Evolutionary conservation across 148 eudicot genomes (phyloP).

Genomic region (Cornus suecica): DNA sequence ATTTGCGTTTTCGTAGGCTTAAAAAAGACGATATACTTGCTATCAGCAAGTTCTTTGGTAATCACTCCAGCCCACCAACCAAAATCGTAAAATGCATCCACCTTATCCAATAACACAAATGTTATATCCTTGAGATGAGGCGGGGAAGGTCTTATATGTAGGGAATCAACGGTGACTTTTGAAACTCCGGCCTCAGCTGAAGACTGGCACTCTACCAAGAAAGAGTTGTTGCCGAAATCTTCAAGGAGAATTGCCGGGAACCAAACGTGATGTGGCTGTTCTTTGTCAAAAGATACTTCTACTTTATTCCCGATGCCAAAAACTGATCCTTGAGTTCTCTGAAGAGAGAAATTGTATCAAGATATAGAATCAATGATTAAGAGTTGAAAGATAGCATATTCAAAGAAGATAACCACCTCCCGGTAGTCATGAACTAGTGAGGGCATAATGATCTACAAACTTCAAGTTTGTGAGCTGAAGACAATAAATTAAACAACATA

Average conservation of each 20-base stretch:
- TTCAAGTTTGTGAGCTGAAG: background rate
- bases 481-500: background rate
- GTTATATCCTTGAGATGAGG: conserved; percentile 21
- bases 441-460: background rate
- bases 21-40: conserved; percentile 35
- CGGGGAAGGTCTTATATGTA: conserved; percentile 34
- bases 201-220: conserved; percentile 22
- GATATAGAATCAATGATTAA: background rate
- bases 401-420: too few species aligned
- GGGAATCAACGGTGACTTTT: conserved; percentile 20
- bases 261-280: conserved; percentile 28
- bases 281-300: conserved; percentile 35
- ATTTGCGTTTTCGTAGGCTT: conserved; percentile 20
- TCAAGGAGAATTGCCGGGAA: conserved; percentile 33
- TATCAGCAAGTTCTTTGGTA: conserved; percentile 32
- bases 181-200: conserved; percentile 2
- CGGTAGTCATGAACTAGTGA: background rate
- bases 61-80: conserved; percentile 42
- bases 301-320: conserved; percentile 28
- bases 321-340: conserved; percentile 14
- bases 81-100: conserved; percentile 34
- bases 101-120: conserved; percentile 34
- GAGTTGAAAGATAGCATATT: background rate
- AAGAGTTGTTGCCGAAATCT: conserved; percentile 14
- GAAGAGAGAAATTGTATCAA: background rate